Base-by-base conservation (phyloP, 2,329 filamentous ascomycete species). In the Pseudogymnoascus sp. region DNA sequence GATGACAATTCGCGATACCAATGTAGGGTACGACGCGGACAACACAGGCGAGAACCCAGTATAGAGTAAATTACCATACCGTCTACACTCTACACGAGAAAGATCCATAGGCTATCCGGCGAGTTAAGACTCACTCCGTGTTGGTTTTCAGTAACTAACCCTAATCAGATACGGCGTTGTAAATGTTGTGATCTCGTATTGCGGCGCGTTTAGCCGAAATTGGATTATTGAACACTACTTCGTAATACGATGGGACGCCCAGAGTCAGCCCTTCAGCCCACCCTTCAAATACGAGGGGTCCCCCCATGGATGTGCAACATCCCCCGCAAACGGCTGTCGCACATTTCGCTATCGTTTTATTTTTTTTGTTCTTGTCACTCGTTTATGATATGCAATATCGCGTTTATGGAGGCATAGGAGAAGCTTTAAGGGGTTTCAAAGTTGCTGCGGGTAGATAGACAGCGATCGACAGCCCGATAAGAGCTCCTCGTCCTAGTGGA, bases 391-490 rank as follows among this genome's bases (percentile, higher is more conserved):
- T 34, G 25, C 25, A 56, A 56, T 56, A 31, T 34, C 28, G 46
- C 28, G 46, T 34, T 56, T 56, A 56, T 56, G 12, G 46, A 56
- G 23, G 23, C 23, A 56, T 56, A 56, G 9, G 46, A 56, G 46
- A 18, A n/a, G 28, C 9, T 12, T 31, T 7, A 56, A 25, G 28
- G 25, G 46, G 3, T 34, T 56, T 18, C 25, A 3, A 4, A 56
- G 46, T 56, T 34, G 46, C 11, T 18, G 46, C 25, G 25, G 25
- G n/a, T 56, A 16, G 46, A 34, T 56, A 34, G 25, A 2, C 9
- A 56, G 25, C 25, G 28, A 56, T 56, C 46, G 46, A 56, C 46
- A 31, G 14, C 46, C 14, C 2, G 25, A 34, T 56, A 34, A 18
- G 46, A 34, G 46, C 46, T n/a, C 23, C 7, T 8, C 8, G 23